Evolutionary conservation across 73 alveolate species (phyloP), one percentile per base, ranked within the genome.

Genomic region (Uronychia setigera): DNA sequence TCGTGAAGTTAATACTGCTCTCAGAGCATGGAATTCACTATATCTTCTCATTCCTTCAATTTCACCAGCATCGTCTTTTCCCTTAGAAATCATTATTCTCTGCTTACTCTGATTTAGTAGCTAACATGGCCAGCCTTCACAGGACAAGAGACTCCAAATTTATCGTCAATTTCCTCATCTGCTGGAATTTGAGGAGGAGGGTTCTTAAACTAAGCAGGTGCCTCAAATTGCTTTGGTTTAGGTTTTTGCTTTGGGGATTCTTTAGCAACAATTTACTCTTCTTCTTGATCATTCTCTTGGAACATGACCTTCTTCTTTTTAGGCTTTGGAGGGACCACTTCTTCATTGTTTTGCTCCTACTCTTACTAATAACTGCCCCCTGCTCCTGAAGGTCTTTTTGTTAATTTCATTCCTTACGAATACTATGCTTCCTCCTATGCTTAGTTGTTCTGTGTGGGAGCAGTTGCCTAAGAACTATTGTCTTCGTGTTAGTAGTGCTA

Each of bases 11-110:
- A 98, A 77, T 31, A 87, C 78, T 80, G 86, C 87, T 91, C 99
- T 96, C 76, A 97, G 87, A 79, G 92, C 90, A 90, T 80, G 89
- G 87, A 97, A 97, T 76, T 97, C 99, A 67, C 92, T 92, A 85
- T 92, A 97, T 88, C 99, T 93, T 60, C 99, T 86, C 82, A 31
- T 33, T 0, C 94, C 97, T 84, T 92, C 81, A 79, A 85, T 81
- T 60, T 75, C 59, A n/a, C 86, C 86, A 26, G 35, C 86, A 14
- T 80, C 59, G 31, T 80, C 86, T n/a, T 58, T 31, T 19, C 86
- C 86, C 67, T 46, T n/a, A n/a, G n/a, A n/a, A 46, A 19, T 5
- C 67, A 11, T 46, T 11, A 19, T 19, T 46, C 67, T 46, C 19
- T 11, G 67, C 67, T 46, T 46, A 46, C 67, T 19, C 67, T 46